Percentiles rank a stretch among this genome's conserved stretches.
phyloP scores from a whole-genome alignment of 164 flowering plant species.

The Annona squamosa region DNA sequence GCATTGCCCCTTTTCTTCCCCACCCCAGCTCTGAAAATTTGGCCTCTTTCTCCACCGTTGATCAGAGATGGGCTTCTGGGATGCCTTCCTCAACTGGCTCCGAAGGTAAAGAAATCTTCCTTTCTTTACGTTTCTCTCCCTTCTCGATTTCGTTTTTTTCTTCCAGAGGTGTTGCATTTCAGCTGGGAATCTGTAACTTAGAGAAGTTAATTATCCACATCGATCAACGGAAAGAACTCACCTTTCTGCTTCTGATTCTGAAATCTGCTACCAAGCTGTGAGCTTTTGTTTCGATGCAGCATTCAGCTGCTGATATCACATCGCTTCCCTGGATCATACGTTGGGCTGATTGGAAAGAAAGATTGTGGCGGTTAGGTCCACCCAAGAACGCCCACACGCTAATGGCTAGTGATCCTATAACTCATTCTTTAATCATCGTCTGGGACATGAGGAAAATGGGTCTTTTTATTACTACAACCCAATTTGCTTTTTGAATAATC shows the following conservation, averaged over 20 bases:
- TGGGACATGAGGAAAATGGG: no score
- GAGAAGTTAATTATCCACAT: not conserved
- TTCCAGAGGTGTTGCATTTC: not conserved
- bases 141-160: not conserved
- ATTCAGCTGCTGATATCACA: no score
- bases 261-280: no score
- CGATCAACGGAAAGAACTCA: not conserved
- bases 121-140: not conserved
- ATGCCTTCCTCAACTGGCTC: conserved; percentile 60
- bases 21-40: not conserved
- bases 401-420: no score
- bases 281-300: no score
- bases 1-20: not conserved
- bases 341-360: no score
- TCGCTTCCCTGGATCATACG: no score
- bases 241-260: not conserved
- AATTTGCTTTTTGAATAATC: no score
- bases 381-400: no score
- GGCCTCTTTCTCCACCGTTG: not conserved
- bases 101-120: conserved; percentile 34
- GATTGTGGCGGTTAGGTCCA: no score
- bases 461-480: no score
- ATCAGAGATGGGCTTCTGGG: conserved; percentile 44
- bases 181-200: not conserved
- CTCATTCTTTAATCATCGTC: no score